Evolutionary conservation across 768 basidiomycete genomes (phyloP), one percentile per base, ranked within the genome.

Genomic region (Tylopilus intermedius): DNA sequence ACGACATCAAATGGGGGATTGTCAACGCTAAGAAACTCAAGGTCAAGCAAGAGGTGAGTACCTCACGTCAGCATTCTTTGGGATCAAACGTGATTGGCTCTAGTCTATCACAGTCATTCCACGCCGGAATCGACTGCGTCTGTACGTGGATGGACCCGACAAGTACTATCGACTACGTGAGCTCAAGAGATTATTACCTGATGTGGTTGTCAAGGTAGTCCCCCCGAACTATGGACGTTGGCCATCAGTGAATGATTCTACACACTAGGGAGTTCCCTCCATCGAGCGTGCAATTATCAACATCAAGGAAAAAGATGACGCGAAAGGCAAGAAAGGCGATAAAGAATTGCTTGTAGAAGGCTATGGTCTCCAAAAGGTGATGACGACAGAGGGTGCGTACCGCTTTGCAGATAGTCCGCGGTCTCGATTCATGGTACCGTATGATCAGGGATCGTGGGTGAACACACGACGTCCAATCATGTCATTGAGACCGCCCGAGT

Each of bases 311-410:
- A 88, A 91, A 58, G 83, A 88, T 33, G 86, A 92, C 50, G 70
- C 74, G 3, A 79, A 80, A 56, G 90, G 90, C 3, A 86, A 86
- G 70, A 90, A 92, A 61, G 86, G 84, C 8, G 87, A 93, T 60
- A 93, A 95, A 66, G 90, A 95, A 65, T 72, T 99, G 9, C 79
- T 99, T 8, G 94, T 98, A 1, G 95, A 98, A 76, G 96, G 96
- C 8, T 94, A 98, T 69, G 96, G 96, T 14, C 74, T 99, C 51
- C 88, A 94, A 60, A 89, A 90, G 62, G 95, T 96, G 64, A 99
- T 99, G 96, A 87, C 81, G 24, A 95, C 93, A 1, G 94, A 96
- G 73, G 95, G 94, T 92, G 43, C 35, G 69, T 60, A 62, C 50
- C 8, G 37, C 45, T 35, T 44, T 30, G 30, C 40, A 51, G 15